phyloP scores from a whole-genome alignment of 768 basidiomycete genomes.

The Termitomyces sp. region DNA sequence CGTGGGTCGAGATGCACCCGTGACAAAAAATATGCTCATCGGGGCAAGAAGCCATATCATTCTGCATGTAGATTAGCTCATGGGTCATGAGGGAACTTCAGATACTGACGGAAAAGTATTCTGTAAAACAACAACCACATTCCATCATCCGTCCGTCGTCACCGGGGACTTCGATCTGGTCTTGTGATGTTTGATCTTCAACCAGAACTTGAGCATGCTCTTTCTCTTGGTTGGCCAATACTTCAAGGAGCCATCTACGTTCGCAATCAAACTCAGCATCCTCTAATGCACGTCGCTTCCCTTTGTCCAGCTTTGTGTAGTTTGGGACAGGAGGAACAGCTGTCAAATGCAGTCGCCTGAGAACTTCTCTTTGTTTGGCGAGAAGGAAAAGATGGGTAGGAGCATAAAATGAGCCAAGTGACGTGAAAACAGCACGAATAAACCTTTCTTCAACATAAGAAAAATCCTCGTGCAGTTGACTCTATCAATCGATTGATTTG shows the following conservation, averaged over 20 bases:
- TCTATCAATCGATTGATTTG: slow-evolving; percentile 23
- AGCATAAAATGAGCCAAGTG: slow-evolving; percentile 43
- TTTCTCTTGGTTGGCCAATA: background rate
- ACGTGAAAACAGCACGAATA: slow-evolving; percentile 36
- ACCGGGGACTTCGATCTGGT: background rate
- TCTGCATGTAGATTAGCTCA: slow-evolving; percentile 31
- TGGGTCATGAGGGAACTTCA: background rate
- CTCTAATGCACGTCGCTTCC: slow-evolving; percentile 39
- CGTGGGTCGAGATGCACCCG: slow-evolving; percentile 57
- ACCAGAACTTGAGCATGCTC: background rate
- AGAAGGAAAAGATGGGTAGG: slow-evolving; percentile 51
- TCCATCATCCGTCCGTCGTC: slow-evolving; percentile 38
- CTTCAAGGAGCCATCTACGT: slow-evolving; percentile 13
- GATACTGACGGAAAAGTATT: slow-evolving; percentile 14
- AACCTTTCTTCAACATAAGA: slow-evolving; percentile 45
- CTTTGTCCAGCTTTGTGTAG: slow-evolving; percentile 22
- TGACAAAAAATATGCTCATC: slow-evolving; percentile 75
- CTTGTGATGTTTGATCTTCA: background rate
- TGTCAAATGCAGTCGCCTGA: slow-evolving; percentile 26
- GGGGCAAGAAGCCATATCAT: slow-evolving; percentile 71
- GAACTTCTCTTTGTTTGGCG: slow-evolving; percentile 17
- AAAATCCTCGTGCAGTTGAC: slow-evolving; percentile 47
- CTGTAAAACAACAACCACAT: slow-evolving; percentile 71
- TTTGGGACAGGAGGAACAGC: slow-evolving; percentile 24
- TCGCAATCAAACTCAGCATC: slow-evolving; percentile 47